These are phyloP conservation scores for Hypomyces perniciosus DNA, from an alignment of 2,329 filamentous ascomycete genomes.

Conservation along the genomic window DNA sequence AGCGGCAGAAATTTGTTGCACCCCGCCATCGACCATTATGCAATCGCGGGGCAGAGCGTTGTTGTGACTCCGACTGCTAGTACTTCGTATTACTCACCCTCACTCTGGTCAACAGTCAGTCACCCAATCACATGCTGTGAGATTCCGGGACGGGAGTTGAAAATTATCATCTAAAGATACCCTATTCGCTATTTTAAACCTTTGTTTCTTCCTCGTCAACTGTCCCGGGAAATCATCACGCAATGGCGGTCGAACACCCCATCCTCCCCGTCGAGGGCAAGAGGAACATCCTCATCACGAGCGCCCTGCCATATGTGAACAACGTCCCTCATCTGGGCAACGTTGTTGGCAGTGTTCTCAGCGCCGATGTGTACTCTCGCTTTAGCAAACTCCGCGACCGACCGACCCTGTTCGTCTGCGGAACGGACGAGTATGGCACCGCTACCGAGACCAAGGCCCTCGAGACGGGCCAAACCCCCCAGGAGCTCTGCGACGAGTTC, in stretches of 20 bases:
- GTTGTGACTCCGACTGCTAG: slow-evolving; percentile 7
- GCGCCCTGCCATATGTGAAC: slow-evolving; percentile 76
- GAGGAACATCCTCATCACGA: slow-evolving; percentile 85
- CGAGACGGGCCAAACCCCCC: slow-evolving; percentile 75
- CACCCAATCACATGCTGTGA: background rate
- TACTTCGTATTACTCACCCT: slow-evolving; percentile 3
- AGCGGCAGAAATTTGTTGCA: slow-evolving; percentile 10
- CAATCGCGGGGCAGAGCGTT: slow-evolving; percentile 10
- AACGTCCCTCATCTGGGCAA: slow-evolving; percentile 82
- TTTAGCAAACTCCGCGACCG: slow-evolving; percentile 75
- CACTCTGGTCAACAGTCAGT: slow-evolving; percentile 1
- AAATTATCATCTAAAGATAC: background rate
- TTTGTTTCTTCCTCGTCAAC: background rate
- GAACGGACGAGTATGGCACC: slow-evolving; percentile 85
- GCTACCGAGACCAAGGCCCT: slow-evolving; percentile 94
- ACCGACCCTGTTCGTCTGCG: slow-evolving; percentile 79
- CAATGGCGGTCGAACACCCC: slow-evolving; percentile 18
- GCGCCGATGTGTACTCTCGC: slow-evolving; percentile 77
- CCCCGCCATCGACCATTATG: slow-evolving; percentile 9
- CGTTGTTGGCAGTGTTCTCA: slow-evolving; percentile 80
- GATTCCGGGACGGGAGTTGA: background rate
- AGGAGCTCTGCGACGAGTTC: slow-evolving; percentile 87
- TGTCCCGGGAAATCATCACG: background rate
- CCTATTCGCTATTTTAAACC: background rate
- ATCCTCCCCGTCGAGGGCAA: slow-evolving; percentile 66